phyloP scores from a whole-genome alignment of 2,329 filamentous ascomycete species.

The Sarocladium strictum region DNA sequence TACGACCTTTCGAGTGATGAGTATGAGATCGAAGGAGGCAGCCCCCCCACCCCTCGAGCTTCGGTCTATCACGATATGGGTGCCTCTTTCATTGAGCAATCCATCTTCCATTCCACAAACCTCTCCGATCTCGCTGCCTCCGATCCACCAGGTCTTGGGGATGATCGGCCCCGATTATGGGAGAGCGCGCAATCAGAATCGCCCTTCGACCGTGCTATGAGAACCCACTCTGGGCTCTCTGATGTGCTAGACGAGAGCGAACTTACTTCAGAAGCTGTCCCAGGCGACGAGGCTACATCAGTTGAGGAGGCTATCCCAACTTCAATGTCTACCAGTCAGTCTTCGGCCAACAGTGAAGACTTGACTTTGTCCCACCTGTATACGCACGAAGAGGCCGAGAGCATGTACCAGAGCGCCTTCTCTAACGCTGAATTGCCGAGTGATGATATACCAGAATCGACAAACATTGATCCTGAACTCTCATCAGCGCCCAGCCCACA shows the following conservation, averaged over 20 bases:
- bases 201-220: constrained; percentile 7
- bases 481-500: neutral
- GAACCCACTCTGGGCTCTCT: neutral
- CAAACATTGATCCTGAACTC: neutral
- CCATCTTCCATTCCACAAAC: constrained; percentile 14
- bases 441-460: neutral
- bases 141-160: neutral
- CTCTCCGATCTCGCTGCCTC: constrained; percentile 5
- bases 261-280: too few relatives aligned
- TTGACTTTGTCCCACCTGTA: constrained; percentile 63
- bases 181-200: constrained; percentile 6
- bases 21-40: constrained; percentile 29
- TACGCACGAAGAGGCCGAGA: constrained; percentile 74
- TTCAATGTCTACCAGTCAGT: constrained; percentile 11
- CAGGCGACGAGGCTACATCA: neutral
- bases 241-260: neutral
- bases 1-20: constrained; percentile 40
- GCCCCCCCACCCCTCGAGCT: constrained; percentile 47
- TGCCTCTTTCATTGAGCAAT: constrained; percentile 14
- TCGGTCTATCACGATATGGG: constrained; percentile 36
- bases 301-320: neutral
- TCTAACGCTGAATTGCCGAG: constrained; percentile 20
- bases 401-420: constrained; percentile 78
- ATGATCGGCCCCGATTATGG: neutral
- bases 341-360: constrained; percentile 26